These are phyloP conservation scores for Nidularia pulvinata DNA, from an alignment of 768 basidiomycete species.

Conservation along the genomic window DNA sequence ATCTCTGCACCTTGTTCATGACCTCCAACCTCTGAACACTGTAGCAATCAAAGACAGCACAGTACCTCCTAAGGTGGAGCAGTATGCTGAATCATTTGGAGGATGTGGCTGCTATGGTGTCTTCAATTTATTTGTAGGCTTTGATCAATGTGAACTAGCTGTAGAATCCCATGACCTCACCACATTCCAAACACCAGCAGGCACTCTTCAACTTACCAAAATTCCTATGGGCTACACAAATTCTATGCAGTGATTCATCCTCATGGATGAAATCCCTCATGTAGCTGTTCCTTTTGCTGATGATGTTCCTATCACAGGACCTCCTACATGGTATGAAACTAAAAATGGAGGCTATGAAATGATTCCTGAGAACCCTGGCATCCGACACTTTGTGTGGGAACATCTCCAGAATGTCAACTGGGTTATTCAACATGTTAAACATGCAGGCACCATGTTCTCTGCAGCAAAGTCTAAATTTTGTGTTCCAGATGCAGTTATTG, in stretches of 20 bases:
- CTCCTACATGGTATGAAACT: conserved; percentile 20
- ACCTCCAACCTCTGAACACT: conserved; percentile 13
- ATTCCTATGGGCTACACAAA: conserved; percentile 37
- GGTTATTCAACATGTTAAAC: conserved; percentile 25
- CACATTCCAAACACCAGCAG: conserved; percentile 24
- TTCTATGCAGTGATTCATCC: conserved; percentile 21
- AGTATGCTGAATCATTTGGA: conserved; percentile 20
- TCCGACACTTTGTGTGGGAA: conserved; percentile 36
- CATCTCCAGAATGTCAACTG: conserved; percentile 29
- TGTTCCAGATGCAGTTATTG: conserved; percentile 10
- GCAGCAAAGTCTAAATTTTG: conserved; percentile 14
- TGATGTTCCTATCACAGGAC: conserved; percentile 32
- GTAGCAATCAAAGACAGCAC: conserved; percentile 17
- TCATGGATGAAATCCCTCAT: conserved; percentile 36
- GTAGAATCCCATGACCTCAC: no score
- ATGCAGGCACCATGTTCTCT: conserved; percentile 23
- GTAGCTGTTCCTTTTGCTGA: conserved; percentile 34
- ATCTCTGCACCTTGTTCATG: conserved; percentile 9
- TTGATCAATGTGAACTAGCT: conserved; percentile 22
- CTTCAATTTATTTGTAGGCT: conserved; percentile 28
- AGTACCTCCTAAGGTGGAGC: conserved; percentile 15
- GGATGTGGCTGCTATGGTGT: no score
- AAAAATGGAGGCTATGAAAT: conserved; percentile 25
- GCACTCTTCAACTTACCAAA: conserved; percentile 14
- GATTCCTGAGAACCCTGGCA: conserved; percentile 29